Percentiles rank a stretch among this genome's conserved stretches.
These are phyloP conservation scores for Epichloe aotearoae DNA, from an alignment of 2,329 filamentous ascomycete genomes.

Conservation along the genomic window DNA sequence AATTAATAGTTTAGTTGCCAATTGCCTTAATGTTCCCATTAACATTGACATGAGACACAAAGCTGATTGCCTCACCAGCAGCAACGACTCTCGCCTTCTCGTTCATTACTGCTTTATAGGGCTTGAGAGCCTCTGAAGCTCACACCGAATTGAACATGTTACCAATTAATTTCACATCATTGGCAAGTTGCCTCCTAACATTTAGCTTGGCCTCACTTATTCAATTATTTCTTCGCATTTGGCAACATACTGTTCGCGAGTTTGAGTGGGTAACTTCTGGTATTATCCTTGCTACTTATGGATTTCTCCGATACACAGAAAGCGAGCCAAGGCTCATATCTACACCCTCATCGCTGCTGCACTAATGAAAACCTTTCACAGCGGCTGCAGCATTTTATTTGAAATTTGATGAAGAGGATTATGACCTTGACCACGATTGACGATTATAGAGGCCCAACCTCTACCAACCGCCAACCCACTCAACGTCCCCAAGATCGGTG, in stretches of 20 bases:
- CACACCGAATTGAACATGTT: no score
- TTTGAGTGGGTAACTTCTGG: constrained; percentile 54
- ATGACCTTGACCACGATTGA: constrained; percentile 48
- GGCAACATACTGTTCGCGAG: background rate
- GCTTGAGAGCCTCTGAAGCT: no score
- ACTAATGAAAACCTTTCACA: constrained; percentile 7
- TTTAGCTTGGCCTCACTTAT: no score
- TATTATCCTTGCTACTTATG: constrained; percentile 34
- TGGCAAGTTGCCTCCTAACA: no score
- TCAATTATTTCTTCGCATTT: no score
- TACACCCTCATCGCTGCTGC: constrained; percentile 15
- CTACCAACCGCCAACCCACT: constrained; percentile 92
- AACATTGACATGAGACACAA: no score
- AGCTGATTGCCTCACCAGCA: no score
- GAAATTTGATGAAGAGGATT: constrained; percentile 2
- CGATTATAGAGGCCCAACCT: constrained; percentile 31
- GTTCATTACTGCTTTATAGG: no score
- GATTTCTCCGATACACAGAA: constrained; percentile 49
- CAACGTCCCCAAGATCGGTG: constrained; percentile 62
- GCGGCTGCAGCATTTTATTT: background rate
- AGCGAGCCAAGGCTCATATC: constrained; percentile 38
- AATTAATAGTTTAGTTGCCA: no score
- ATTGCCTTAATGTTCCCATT: no score
- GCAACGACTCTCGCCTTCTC: no score
- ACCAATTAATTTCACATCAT: background rate